Percentiles rank a stretch among this genome's conserved stretches.
These are phyloP conservation scores for Climacium dendroides DNA, from an alignment of 225 moss, liverwort and hornwort genomes.

Conservation along the genomic window DNA sequence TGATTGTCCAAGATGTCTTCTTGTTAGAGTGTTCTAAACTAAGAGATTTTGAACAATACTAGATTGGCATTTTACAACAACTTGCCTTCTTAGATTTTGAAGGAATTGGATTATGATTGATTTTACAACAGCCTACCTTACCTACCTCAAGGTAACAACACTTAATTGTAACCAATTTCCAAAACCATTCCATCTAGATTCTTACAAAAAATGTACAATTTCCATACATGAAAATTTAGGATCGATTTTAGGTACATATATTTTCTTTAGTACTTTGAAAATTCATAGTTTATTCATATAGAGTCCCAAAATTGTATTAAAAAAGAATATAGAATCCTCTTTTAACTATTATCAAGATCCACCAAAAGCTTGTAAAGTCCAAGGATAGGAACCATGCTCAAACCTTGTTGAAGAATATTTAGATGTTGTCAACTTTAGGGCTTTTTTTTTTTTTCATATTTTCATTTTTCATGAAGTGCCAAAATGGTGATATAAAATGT, in stretches of 20 bases:
- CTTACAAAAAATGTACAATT: background rate
- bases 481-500: too few species aligned
- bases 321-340: background rate
- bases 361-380: too few species aligned
- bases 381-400: background rate
- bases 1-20: background rate
- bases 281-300: background rate
- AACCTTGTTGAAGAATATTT: too few species aligned
- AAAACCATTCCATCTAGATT: too few species aligned
- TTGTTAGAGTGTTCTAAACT: background rate
- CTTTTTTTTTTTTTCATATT: too few species aligned
- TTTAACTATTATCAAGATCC: background rate
- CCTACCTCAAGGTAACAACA: background rate
- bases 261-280: fast-evolving
- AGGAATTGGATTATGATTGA: fast-evolving
- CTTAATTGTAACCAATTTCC: background rate
- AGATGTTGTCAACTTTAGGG: too few species aligned
- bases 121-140: too few species aligned
- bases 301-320: fast-evolving
- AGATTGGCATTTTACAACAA: background rate
- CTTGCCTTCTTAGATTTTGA: background rate
- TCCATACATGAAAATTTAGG: background rate
- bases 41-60: background rate
- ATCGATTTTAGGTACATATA: fast-evolving
- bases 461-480: too few species aligned